Conservation (phyloP, 495 filamentous ascomycete genomes). For the Penicillium macrosclerotiorum region DNA sequence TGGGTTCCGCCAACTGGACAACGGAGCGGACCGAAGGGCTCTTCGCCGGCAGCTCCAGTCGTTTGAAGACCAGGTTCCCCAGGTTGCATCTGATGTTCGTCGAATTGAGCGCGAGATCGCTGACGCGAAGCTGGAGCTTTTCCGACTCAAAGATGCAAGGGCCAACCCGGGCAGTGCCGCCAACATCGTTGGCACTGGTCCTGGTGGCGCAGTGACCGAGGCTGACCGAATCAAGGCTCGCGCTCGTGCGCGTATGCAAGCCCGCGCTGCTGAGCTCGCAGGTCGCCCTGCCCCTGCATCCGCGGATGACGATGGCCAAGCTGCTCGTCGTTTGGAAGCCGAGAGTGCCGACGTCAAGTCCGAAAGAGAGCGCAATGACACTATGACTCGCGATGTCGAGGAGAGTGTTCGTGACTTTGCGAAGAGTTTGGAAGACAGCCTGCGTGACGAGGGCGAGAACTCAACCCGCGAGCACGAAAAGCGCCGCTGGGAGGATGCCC, state of each 20-base stretch:
- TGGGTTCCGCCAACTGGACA: conserved; percentile 68
- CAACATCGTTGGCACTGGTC: conserved; percentile 89
- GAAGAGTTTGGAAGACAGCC: conserved; percentile 75
- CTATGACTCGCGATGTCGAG: conserved; percentile 95
- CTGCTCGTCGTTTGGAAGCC: conserved; percentile 78
- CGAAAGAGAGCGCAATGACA: conserved; percentile 90
- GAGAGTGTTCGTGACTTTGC: conserved; percentile 93
- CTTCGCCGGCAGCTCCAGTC: conserved; percentile 86
- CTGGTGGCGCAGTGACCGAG: conserved; percentile 88
- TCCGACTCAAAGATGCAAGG: conserved; percentile 90
- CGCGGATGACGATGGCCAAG: conserved; percentile 70
- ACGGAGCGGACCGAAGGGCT: conserved; percentile 78
- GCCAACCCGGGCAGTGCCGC: conserved; percentile 79
- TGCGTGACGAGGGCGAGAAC: conserved; percentile 76
- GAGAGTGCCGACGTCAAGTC: conserved; percentile 76
- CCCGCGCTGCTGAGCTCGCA: conserved; percentile 86
- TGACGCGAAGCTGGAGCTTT: conserved; percentile 89
- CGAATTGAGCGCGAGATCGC: conserved; percentile 89
- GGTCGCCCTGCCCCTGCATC: conserved; percentile 66
- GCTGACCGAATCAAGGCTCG: conserved; percentile 91
- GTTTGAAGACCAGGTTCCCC: conserved; percentile 84
- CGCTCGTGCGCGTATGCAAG: conserved; percentile 97
- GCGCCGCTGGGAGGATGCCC: conserved; percentile 92
- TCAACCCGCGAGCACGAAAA: conserved; percentile 79
- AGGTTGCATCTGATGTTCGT: conserved; percentile 87